Evolutionary conservation across 2,329 filamentous ascomycete genomes (phyloP).

Genomic region (Falciphora oryzae): DNA sequence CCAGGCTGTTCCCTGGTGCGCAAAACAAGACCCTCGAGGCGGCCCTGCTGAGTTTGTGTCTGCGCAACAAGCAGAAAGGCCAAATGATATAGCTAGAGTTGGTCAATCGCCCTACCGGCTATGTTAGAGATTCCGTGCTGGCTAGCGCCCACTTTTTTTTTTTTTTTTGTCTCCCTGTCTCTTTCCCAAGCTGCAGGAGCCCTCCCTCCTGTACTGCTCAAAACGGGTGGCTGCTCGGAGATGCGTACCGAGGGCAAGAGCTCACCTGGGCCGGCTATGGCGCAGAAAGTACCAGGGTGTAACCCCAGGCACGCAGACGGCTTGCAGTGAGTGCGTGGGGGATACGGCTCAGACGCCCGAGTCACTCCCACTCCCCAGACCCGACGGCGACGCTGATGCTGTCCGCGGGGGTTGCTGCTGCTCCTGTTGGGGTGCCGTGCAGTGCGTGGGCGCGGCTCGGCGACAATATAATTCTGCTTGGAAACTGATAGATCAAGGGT

Average conservation of each 20-base stretch:
- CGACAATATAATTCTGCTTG: neutral
- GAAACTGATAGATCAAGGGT: neutral
- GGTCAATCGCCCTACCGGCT: neutral
- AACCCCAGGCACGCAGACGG: neutral
- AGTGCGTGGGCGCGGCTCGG: neutral
- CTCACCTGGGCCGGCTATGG: neutral
- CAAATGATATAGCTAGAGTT: neutral
- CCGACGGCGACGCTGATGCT: neutral
- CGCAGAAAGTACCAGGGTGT: neutral
- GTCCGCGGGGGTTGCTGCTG: no score
- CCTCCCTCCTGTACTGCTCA: neutral
- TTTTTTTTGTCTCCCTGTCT: neutral
- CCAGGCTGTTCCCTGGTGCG: neutral
- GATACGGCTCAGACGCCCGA: neutral
- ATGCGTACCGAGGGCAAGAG: neutral
- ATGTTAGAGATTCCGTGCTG: neutral
- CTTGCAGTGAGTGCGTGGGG: neutral
- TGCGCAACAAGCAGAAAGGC: neutral
- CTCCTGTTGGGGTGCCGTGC: neutral
- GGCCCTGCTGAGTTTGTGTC: neutral
- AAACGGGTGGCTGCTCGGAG: neutral
- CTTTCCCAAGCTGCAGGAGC: neutral
- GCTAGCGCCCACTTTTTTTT: neutral
- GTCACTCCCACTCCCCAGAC: neutral
- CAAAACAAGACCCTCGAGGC: constrained; percentile 6